phyloP scores from a whole-genome alignment of 148 eudicot genomes.

The Nepenthes mirabilis region DNA sequence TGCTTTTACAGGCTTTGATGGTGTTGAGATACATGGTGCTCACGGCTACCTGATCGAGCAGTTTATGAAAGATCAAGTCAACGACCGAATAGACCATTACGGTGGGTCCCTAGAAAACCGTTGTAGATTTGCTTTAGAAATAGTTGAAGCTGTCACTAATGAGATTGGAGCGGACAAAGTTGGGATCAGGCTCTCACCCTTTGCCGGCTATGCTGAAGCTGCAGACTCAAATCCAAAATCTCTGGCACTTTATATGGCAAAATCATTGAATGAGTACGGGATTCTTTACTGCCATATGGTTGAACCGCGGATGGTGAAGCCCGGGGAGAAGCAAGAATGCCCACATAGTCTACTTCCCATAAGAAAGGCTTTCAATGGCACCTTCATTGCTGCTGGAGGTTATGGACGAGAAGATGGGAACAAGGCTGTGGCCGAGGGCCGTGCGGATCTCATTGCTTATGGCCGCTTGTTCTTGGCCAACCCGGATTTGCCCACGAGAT shows the following conservation, averaged over 20 bases:
- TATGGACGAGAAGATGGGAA: conserved; percentile 31
- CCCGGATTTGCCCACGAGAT: conserved; percentile 34
- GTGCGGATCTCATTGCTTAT: conserved; percentile 32
- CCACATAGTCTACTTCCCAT: conserved; percentile 18
- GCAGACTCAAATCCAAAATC: conserved; percentile 32
- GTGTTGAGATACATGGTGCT: conserved; percentile 42
- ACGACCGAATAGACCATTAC: conserved; percentile 44
- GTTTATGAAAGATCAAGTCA: conserved; percentile 34
- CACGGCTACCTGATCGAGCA: conserved; percentile 45
- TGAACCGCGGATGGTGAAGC: conserved; percentile 29
- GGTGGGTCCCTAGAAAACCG: conserved; percentile 46
- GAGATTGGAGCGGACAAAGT: conserved; percentile 43
- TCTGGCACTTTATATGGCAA: conserved; percentile 28
- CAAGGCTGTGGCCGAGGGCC: conserved; percentile 14
- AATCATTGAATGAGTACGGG: conserved; percentile 16
- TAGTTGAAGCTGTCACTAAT: conserved; percentile 27
- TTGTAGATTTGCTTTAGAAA: conserved; percentile 33
- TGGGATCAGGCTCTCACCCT: conserved; percentile 43
- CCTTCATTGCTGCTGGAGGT: conserved; percentile 39
- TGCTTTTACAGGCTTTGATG: conserved; percentile 26
- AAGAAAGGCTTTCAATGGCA: conserved; percentile 30
- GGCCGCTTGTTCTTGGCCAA: conserved; percentile 35
- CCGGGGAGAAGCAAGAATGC: conserved; percentile 13
- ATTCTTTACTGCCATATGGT: conserved; percentile 23
- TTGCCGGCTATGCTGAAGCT: conserved; percentile 26